phyloP scores from a whole-genome alignment of 257 asterid species.

The Cinchona pubescens region DNA sequence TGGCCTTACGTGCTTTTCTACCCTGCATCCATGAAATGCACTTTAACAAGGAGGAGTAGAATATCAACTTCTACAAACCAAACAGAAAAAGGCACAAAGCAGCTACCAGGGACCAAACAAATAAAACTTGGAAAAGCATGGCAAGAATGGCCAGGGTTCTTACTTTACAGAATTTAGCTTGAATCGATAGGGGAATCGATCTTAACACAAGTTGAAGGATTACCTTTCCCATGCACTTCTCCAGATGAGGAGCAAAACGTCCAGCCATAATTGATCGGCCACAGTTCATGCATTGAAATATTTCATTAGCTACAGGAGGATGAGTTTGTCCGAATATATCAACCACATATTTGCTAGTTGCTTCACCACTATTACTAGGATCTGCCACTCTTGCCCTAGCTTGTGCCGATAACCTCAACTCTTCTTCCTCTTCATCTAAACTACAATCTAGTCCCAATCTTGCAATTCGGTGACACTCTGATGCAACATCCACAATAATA shows the following conservation, averaged over 20 bases:
- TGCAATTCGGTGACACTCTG: slow-evolving; percentile 87
- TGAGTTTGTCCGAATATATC: slow-evolving; percentile 96
- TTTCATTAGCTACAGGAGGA: slow-evolving; percentile 79
- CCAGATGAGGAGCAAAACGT: slow-evolving; percentile 94
- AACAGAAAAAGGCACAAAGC: background rate
- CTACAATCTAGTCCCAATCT: slow-evolving; percentile 84
- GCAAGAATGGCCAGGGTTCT: background rate
- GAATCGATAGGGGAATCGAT: background rate
- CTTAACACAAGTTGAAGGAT: background rate
- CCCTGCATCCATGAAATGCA: slow-evolving; percentile 50
- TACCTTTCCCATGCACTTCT: slow-evolving; percentile 99
- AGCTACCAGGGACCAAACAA: background rate
- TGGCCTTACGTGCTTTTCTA: slow-evolving; percentile 92
- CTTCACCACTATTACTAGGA: slow-evolving; percentile 67
- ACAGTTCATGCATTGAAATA: slow-evolving; percentile 93
- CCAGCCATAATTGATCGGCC: slow-evolving; percentile 77
- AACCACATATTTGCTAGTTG: slow-evolving; percentile 73
- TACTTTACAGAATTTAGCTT: background rate
- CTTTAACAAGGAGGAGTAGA: background rate
- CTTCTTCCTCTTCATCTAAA: slow-evolving; percentile 83
- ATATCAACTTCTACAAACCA: background rate
- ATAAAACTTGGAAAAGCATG: background rate
- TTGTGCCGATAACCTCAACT: slow-evolving; percentile 70
- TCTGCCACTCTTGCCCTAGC: slow-evolving; percentile 80
- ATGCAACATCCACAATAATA: slow-evolving; percentile 81